Percentiles rank a stretch among this genome's conserved stretches.
phyloP scores from a whole-genome alignment of 495 filamentous ascomycete species.

The Astrothelium macrocarpum region DNA sequence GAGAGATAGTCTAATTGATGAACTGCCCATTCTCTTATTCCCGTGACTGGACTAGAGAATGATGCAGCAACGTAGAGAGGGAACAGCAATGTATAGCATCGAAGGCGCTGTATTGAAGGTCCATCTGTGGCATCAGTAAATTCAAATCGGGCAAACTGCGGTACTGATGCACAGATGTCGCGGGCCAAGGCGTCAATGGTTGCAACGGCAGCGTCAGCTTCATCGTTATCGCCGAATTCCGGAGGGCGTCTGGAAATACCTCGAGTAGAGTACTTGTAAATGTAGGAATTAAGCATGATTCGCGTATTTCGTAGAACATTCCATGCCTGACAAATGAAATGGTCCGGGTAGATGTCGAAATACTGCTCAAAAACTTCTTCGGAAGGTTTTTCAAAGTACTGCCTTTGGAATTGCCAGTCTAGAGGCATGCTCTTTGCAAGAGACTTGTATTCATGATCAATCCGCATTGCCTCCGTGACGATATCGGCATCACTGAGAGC shows the following conservation, averaged over 20 bases:
- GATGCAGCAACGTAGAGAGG: conserved; percentile 25
- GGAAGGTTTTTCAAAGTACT: conserved; percentile 8
- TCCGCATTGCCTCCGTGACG: neutral
- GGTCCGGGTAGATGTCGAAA: conserved; percentile 19
- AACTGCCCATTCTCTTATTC: conserved; percentile 22
- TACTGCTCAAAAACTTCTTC: conserved; percentile 14
- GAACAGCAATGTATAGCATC: conserved; percentile 23
- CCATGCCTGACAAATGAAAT: conserved; percentile 18
- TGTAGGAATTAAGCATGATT: conserved; percentile 23
- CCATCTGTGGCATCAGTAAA: neutral
- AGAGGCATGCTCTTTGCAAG: neutral
- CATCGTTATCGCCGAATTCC: neutral
- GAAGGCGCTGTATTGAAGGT: conserved; percentile 5
- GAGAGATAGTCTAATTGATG: conserved; percentile 22
- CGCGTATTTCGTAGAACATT: conserved; percentile 22
- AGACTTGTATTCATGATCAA: neutral
- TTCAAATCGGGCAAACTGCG: too few species aligned
- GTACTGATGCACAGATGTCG: neutral
- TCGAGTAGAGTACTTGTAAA: neutral
- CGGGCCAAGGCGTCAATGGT: neutral
- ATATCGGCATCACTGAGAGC: conserved; percentile 1
- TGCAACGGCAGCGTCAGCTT: neutral
- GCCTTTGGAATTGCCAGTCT: neutral
- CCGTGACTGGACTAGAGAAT: conserved; percentile 2
- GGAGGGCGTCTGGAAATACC: neutral